Base-by-base conservation (phyloP, 2,329 filamentous ascomycete species). In the Thielaviopsis ethacetica region DNA sequence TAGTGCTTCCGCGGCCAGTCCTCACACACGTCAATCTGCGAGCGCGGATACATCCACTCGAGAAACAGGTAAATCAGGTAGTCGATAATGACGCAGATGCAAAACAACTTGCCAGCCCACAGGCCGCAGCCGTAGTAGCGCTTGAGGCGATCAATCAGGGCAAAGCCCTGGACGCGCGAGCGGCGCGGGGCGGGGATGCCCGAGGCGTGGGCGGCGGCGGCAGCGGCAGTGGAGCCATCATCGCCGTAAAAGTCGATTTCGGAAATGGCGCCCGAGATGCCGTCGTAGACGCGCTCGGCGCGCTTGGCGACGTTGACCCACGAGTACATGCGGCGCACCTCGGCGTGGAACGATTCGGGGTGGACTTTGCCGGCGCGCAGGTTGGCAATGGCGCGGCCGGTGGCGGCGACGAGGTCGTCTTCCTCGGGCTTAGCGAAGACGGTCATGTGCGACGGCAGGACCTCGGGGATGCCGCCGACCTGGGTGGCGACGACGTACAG, bases 241-340 rank as follows among this genome's bases (percentile, higher is more conserved):
- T 58, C 56, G 17, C 60, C 60, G 67, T 95, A 95, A 66, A 95
- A 95, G 61, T 94, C 88, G 58, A 86, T 84, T 65, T 94, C 88
- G 63, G 81, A 83, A 57, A 95, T 83, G n/a, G 83, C 83, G 7
- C 90, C 91, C 2, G 84, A 88, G 65, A 98, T 94, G 54, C 93
- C 88, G 68, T 95, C 84, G 71, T 98, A 98, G 0, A 98, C 93
- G 30, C 91, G 81, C 72, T 98, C 93, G 0, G 93, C 97, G 59
- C 93, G 86, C 65, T 86, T 81, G 15, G 93, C 93, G 27, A 98
- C 91, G 69, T 98, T 91, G 27, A 88, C 88, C 93, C 93, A 98
- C 1, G 89, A 95, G 73, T 98, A 98, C 93, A 97, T 97, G 74
- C 87, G 88, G 71, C 91, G 90, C 63, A 98, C 93, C 70, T 97